A percentile compares a stretch with the other conserved stretches of the same genome.
Evolutionary conservation across 306 rosid genomes (phyloP).

Genomic region (Carpinus viminea): DNA sequence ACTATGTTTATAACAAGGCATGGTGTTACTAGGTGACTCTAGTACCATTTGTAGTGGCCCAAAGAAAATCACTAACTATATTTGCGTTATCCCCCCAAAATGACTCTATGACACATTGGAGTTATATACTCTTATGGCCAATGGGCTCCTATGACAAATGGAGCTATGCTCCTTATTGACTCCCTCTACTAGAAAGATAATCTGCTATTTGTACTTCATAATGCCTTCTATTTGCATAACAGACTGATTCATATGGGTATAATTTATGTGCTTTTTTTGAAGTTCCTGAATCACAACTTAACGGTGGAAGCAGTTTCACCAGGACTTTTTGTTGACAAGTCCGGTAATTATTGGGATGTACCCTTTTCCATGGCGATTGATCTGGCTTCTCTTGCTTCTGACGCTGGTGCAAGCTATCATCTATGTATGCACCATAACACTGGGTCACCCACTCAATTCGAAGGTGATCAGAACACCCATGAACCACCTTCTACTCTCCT

Average conservation of each 20-base stretch:
- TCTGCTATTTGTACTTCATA: too few species aligned
- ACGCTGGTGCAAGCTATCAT: conserved; percentile 63
- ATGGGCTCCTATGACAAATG: too few species aligned
- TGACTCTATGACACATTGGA: too few species aligned
- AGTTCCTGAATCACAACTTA: conserved; percentile 80
- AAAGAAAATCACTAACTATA: too few species aligned
- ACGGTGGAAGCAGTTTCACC: conserved; percentile 80
- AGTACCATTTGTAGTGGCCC: too few species aligned
- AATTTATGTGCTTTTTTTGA: conserved; percentile 33
- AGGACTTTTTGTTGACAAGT: conserved; percentile 73
- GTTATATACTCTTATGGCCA: too few species aligned
- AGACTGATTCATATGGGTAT: conserved; percentile 9
- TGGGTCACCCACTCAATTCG: conserved; percentile 58
- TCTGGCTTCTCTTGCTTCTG: conserved; percentile 65
- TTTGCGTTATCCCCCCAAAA: too few species aligned
- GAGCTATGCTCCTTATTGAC: too few species aligned
- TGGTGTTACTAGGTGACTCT: too few species aligned
- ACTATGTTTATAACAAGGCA: too few species aligned
- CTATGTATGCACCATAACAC: conserved; percentile 60
- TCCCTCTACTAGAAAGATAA: too few species aligned
- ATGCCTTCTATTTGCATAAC: too few species aligned
- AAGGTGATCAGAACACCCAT: conserved; percentile 25
- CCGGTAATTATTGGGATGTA: conserved; percentile 86
- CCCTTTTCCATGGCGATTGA: conserved; percentile 74
- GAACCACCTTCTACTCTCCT: conserved; percentile 55